Evolutionary conservation across 345 rosid species (phyloP).

Genomic region (Eucalyptus marginata): DNA sequence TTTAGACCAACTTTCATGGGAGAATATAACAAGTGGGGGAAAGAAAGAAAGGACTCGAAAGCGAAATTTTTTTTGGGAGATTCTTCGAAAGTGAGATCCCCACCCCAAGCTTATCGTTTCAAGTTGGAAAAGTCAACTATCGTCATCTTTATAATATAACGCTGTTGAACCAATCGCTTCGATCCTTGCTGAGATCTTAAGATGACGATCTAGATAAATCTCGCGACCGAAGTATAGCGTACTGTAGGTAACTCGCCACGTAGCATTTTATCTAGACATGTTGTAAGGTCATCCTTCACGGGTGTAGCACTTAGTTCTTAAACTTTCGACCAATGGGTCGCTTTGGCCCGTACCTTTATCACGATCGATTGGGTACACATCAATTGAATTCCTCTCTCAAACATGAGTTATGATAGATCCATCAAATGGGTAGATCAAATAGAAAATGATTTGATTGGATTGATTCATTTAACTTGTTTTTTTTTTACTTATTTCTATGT

Average conservation of each 20-base stretch:
- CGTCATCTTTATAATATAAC: too few relatives aligned
- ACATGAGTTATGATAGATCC: not conserved
- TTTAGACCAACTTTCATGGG: not conserved
- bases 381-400: not conserved
- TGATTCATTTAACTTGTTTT: too few relatives aligned
- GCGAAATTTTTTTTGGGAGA: not conserved
- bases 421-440: too few relatives aligned
- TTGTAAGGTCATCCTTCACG: not conserved
- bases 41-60: not conserved
- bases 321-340: not conserved
- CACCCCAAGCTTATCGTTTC: not conserved
- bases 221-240: not conserved
- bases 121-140: too few relatives aligned
- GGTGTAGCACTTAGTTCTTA: not conserved
- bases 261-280: not conserved
- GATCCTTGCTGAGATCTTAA: not conserved
- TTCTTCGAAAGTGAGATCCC: not conserved
- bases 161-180: not conserved
- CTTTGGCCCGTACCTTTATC: not conserved
- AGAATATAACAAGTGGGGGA: not conserved
- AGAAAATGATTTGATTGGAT: too few relatives aligned
- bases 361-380: accelerated
- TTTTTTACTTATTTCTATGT: too few relatives aligned
- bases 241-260: not conserved
- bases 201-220: not conserved